A percentile compares a stretch with the other conserved stretches of the same genome.
phyloP scores from a whole-genome alignment of 352 stramenopile species.

The Globisporangium cystogenes region DNA sequence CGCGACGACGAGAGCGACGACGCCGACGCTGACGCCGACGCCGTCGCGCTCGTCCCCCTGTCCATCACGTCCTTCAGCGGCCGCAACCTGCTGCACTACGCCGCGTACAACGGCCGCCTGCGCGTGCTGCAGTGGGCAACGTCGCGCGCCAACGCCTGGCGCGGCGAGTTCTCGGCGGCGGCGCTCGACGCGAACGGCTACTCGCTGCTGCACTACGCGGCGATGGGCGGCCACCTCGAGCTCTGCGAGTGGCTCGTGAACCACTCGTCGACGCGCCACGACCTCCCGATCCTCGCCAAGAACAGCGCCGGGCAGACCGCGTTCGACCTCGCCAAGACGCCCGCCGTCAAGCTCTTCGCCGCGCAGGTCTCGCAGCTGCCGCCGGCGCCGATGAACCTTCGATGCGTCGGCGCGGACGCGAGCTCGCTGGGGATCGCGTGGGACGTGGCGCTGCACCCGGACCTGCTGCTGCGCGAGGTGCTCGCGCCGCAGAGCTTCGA shows the following conservation, averaged over 20 bases:
- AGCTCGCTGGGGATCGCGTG: slow-evolving; percentile 52
- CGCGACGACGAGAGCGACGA: no score
- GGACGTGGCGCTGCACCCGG: slow-evolving; percentile 28
- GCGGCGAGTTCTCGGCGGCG: slow-evolving; percentile 21
- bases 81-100: slow-evolving; percentile 65
- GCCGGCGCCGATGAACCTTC: slow-evolving; percentile 22
- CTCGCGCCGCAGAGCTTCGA: slow-evolving; percentile 46
- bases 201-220: slow-evolving; percentile 61
- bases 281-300: slow-evolving; percentile 33
- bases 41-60: slow-evolving; percentile 17
- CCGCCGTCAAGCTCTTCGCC: slow-evolving; percentile 35
- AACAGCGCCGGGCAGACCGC: slow-evolving; percentile 39
- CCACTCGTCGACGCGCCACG: slow-evolving; percentile 23
- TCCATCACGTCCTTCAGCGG: slow-evolving; percentile 53
- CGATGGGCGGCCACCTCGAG: slow-evolving; percentile 46
- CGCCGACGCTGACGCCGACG: background rate
- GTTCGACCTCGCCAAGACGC: slow-evolving; percentile 37
- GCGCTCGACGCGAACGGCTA: slow-evolving; percentile 51
- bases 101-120: slow-evolving; percentile 52
- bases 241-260: slow-evolving; percentile 62
- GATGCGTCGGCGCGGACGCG: slow-evolving; percentile 45
- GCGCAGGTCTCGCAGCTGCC: slow-evolving; percentile 29
- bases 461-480: slow-evolving; percentile 24
- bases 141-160: slow-evolving; percentile 16
- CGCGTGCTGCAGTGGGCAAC: slow-evolving; percentile 48